phyloP scores from a whole-genome alignment of 2,329 filamentous ascomycete species.

The Bipolaris cookei region DNA sequence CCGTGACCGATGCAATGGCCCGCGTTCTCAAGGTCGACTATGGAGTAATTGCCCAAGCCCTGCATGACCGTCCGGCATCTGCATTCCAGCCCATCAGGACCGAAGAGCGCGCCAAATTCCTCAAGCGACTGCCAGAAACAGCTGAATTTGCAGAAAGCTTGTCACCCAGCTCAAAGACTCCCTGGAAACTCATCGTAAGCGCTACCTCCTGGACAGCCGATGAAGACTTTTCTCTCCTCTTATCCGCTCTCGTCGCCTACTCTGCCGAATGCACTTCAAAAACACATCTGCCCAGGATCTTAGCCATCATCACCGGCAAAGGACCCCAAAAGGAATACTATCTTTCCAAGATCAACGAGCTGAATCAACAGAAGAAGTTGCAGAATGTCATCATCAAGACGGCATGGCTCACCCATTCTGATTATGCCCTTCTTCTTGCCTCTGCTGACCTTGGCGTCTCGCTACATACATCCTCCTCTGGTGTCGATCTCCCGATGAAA shows the following conservation, averaged over 20 bases:
- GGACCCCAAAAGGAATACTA: constrained; percentile 84
- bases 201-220: constrained; percentile 98
- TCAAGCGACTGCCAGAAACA: constrained; percentile 71
- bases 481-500: constrained; percentile 98
- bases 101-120: constrained; percentile 58
- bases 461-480: constrained; percentile 90
- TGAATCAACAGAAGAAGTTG: constrained; percentile 69
- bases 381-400: constrained; percentile 75
- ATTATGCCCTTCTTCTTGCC: constrained; percentile 85
- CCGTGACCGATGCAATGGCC: constrained; percentile 89
- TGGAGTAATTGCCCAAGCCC: constrained; percentile 66
- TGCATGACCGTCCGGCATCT: constrained; percentile 75
- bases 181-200: constrained; percentile 77
- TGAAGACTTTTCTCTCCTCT: constrained; percentile 88
- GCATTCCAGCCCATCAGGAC: constrained; percentile 75
- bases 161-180: constrained; percentile 53
- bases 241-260: constrained; percentile 81
- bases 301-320: constrained; percentile 93
- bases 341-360: constrained; percentile 65
- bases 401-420: constrained; percentile 81
- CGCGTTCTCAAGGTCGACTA: constrained; percentile 73
- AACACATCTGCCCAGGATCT: constrained; percentile 66
- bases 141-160: constrained; percentile 65
- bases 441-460: constrained; percentile 89
- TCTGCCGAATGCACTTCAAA: constrained; percentile 60